These are phyloP conservation scores for Backusella macrospora DNA, from an alignment of 192 early-diverging fungal genomes.

Conservation along the genomic window DNA sequence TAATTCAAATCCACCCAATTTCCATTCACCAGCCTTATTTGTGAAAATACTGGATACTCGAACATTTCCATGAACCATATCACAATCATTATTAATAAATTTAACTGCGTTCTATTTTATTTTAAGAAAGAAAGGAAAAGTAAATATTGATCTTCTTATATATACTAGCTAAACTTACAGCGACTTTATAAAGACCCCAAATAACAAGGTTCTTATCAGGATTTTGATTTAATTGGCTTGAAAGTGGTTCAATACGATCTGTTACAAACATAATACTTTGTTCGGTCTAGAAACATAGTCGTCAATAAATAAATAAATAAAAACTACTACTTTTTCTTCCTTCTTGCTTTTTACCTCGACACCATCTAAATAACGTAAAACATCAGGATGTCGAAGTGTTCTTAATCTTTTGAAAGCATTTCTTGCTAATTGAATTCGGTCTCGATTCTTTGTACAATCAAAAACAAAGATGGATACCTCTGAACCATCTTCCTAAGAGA, in stretches of 20 bases:
- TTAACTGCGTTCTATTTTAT: constrained; percentile 72
- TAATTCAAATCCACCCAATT: constrained; percentile 87
- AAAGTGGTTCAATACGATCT: constrained; percentile 78
- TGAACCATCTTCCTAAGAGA: constrained; percentile 61
- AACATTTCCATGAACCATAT: constrained; percentile 88
- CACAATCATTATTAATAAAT: constrained; percentile 87
- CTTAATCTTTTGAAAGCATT: constrained; percentile 87
- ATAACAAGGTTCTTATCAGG: constrained; percentile 64
- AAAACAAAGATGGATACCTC: constrained; percentile 85
- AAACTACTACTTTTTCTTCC: neutral
- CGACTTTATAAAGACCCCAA: constrained; percentile 91
- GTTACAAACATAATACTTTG: constrained; percentile 87
- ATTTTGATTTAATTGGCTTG: constrained; percentile 48
- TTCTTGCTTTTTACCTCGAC: constrained; percentile 63
- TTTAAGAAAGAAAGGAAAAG: too few relatives aligned
- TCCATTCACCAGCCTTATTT: constrained; percentile 95
- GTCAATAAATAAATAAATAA: neutral
- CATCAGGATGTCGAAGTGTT: constrained; percentile 89
- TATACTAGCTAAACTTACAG: constrained; percentile 51
- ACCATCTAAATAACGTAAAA: constrained; percentile 86
- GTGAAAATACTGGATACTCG: constrained; percentile 78
- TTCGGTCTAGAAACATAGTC: constrained; percentile 35
- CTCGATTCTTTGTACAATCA: constrained; percentile 64
- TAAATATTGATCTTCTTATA: too few relatives aligned
- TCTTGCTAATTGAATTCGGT: constrained; percentile 79